Conservation (phyloP, 2,329 filamentous ascomycete species). For the Davidsoniella eucalypti region DNA sequence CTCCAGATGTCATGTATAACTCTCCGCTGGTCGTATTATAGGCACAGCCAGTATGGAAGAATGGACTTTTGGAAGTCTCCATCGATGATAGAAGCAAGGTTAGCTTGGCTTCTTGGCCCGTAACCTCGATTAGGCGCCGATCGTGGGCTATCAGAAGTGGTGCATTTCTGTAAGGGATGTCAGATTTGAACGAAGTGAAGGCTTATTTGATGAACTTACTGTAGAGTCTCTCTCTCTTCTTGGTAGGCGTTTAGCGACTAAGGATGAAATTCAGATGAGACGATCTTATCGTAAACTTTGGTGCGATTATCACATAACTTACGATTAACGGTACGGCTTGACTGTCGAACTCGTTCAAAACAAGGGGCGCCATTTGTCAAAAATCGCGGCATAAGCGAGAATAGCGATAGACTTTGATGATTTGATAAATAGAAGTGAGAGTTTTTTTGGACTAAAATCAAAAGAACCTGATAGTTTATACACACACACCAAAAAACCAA, state of each 20-base stretch:
- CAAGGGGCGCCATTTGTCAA: neutral
- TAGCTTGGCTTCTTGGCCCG: conserved; percentile 21
- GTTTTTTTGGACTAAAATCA: too few species aligned
- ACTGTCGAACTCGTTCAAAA: too few species aligned
- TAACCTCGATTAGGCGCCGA: conserved; percentile 20
- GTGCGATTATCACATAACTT: too few species aligned
- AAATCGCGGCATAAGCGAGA: neutral
- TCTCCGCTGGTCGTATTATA: conserved; percentile 24
- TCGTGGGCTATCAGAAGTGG: conserved; percentile 24
- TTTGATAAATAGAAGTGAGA: too few species aligned
- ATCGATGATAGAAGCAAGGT: conserved; percentile 27
- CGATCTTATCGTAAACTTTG: too few species aligned
- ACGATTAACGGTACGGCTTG: too few species aligned
- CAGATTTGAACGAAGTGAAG: neutral
- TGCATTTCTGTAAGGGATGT: neutral
- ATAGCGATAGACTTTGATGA: too few species aligned
- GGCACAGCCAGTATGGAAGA: conserved; percentile 30
- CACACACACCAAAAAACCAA: too few species aligned
- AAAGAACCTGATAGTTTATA: too few species aligned
- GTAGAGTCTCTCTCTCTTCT: too few species aligned
- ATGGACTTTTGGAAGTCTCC: conserved; percentile 25
- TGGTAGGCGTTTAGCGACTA: neutral
- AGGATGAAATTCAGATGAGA: neutral
- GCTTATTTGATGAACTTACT: too few species aligned
- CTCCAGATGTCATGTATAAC: conserved; percentile 29